Percentiles rank a stretch among this genome's conserved stretches.
Evolutionary conservation across 2,329 filamentous ascomycete genomes (phyloP).

Genomic region (Fusarium mexicanum): DNA sequence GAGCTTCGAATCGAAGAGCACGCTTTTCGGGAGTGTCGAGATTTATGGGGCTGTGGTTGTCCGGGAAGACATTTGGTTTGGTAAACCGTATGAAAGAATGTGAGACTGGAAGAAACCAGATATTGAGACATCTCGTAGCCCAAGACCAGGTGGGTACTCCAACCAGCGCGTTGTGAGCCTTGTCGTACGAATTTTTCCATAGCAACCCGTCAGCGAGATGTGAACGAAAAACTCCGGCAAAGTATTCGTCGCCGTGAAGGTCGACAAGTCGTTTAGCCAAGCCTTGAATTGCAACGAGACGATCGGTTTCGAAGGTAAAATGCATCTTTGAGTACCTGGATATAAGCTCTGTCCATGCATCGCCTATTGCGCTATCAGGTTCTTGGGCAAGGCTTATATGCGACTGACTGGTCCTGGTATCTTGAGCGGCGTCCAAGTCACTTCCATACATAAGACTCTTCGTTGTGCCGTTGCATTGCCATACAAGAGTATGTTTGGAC

Average conservation of each 20-base stretch:
- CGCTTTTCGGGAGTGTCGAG: not conserved
- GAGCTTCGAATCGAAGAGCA: not conserved
- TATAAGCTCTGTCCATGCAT: not conserved
- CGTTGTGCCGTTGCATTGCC: not conserved
- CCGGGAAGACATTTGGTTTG: not conserved
- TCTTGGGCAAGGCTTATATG: not conserved
- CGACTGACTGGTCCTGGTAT: not conserved
- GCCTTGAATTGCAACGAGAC: conserved; percentile 10
- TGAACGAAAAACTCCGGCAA: conserved; percentile 5
- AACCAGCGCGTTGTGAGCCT: not conserved
- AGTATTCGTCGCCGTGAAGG: not conserved
- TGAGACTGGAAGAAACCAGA: not conserved
- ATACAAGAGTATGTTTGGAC: not conserved
- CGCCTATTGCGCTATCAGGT: not conserved
- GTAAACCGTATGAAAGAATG: not conserved
- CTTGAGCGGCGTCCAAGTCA: not conserved
- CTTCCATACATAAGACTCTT: not conserved
- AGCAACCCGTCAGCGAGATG: conserved; percentile 6
- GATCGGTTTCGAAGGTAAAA: conserved; percentile 6
- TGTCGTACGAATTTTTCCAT: not conserved
- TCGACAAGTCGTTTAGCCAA: not conserved
- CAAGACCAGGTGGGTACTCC: conserved; percentile 13
- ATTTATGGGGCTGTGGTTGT: not conserved
- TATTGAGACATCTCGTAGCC: not conserved
- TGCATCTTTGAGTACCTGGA: not conserved